phyloP scores from a whole-genome alignment of 73 alveolate species.

The Chromera velia region DNA sequence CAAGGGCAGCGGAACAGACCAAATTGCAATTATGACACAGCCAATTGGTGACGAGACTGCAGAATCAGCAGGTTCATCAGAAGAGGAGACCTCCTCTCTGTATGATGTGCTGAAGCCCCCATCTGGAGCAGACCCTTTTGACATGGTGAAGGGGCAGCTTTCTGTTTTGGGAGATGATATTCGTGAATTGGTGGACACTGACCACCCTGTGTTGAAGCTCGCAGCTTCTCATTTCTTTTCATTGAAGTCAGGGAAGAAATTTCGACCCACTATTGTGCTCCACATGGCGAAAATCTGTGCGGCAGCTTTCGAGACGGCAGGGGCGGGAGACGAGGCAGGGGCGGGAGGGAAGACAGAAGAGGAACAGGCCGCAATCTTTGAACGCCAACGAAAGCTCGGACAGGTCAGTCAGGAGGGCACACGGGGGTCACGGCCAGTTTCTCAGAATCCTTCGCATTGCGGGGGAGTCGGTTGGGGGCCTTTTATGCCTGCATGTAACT shows the following conservation, averaged over 20 bases:
- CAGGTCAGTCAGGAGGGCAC: neutral
- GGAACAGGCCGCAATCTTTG: neutral
- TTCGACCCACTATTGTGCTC: neutral
- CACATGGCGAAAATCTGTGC: too few species aligned
- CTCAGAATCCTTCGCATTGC: too few species aligned
- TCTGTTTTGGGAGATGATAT: neutral
- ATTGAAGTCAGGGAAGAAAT: neutral
- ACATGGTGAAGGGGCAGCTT: neutral
- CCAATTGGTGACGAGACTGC: too few species aligned
- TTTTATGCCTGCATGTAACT: too few species aligned
- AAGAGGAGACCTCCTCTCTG: too few species aligned
- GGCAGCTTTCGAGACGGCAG: too few species aligned
- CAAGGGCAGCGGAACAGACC: too few species aligned
- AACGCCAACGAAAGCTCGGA: neutral
- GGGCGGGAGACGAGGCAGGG: too few species aligned
- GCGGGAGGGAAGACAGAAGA: neutral
- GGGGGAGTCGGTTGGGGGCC: too few species aligned
- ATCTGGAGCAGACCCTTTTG: neutral
- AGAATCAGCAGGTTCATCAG: too few species aligned
- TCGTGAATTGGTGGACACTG: neutral
- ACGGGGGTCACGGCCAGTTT: too few species aligned
- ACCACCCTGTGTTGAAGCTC: neutral
- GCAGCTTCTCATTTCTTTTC: neutral
- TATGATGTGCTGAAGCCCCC: neutral
- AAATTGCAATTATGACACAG: too few species aligned